Percentiles rank a stretch among this genome's conserved stretches.
Conservation (phyloP, 371 early-diverging fungal species). For the Syncephalastrum racemosum region DNA sequence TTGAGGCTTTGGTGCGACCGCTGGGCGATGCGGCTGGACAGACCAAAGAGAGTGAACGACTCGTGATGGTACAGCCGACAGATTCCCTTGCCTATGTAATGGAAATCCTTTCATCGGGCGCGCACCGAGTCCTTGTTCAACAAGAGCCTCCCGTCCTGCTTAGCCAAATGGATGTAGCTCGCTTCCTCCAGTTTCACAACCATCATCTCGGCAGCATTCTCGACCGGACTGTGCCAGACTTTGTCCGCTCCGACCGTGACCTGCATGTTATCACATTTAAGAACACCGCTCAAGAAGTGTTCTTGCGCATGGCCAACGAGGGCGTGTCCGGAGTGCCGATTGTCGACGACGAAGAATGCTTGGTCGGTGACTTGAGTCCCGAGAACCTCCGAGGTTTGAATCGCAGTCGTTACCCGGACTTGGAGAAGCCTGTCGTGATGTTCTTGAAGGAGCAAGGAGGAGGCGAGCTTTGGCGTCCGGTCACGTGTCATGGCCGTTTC, state of each 20-base stretch:
- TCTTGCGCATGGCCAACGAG: conserved; percentile 46
- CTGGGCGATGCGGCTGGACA: conserved; percentile 40
- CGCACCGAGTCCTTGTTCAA: conserved; percentile 56
- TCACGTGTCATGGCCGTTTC: conserved; percentile 56
- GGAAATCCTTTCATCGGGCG: conserved; percentile 43
- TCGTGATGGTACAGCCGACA: conserved; percentile 35
- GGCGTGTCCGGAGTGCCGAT: conserved; percentile 53
- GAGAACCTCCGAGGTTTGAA: conserved; percentile 65
- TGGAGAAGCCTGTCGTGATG: conserved; percentile 48
- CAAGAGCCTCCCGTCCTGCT: conserved; percentile 41
- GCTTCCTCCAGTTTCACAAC: conserved; percentile 54
- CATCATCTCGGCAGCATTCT: conserved; percentile 57
- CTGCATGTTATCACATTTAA: conserved; percentile 37
- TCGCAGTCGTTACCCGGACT: conserved; percentile 41
- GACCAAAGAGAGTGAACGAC: conserved; percentile 36
- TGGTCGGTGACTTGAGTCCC: conserved; percentile 61
- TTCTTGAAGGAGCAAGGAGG: conserved; percentile 39
- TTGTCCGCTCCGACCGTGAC: conserved; percentile 20
- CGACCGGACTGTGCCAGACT: conserved; percentile 38
- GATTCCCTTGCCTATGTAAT: conserved; percentile 40
- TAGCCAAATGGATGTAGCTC: conserved; percentile 63
- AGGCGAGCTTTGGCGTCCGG: conserved; percentile 46
- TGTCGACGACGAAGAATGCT: conserved; percentile 47
- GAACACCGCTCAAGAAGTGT: conserved; percentile 52
- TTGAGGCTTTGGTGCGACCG: conserved; percentile 24